These are phyloP conservation scores for Spencermartinsiella europaea DNA, from an alignment of 805 yeast species.

Conservation along the genomic window DNA sequence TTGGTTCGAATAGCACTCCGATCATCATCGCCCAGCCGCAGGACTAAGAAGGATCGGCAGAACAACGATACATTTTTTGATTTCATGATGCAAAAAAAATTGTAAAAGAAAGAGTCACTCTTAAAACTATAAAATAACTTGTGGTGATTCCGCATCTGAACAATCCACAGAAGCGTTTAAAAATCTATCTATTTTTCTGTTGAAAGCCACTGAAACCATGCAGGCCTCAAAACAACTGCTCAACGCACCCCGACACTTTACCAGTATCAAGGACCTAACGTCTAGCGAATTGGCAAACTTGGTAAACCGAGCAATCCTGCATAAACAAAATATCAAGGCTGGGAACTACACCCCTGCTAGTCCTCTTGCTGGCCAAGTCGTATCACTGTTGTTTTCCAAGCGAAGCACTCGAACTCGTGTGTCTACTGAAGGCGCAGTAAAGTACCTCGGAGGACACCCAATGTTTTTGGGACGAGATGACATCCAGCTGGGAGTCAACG, in stretches of 20 bases:
- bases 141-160: no score
- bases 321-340: conserved; percentile 56
- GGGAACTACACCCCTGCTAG: conserved; percentile 41
- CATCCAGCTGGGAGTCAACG: conserved; percentile 94
- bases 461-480: conserved; percentile 96
- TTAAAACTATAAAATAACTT: no score
- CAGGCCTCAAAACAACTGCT: not conserved
- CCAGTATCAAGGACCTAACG: conserved; percentile 74
- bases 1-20: no score
- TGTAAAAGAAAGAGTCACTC: no score
- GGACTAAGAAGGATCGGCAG: no score
- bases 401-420: conserved; percentile 94
- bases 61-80: no score
- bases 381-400: conserved; percentile 80
- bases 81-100: no score
- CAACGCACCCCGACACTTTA: conserved; percentile 56
- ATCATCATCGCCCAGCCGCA: no score
- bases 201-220: no score
- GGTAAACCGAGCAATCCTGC: conserved; percentile 66
- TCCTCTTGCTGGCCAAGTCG: conserved; percentile 71
- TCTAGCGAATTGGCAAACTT: conserved; percentile 65
- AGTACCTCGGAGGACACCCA: conserved; percentile 91
- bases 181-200: no score
- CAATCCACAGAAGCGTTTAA: no score
- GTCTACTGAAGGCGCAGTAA: conserved; percentile 90